Base-by-base conservation (phyloP, 2,329 filamentous ascomycete species). In the Aureobasidium mangrovei region DNA sequence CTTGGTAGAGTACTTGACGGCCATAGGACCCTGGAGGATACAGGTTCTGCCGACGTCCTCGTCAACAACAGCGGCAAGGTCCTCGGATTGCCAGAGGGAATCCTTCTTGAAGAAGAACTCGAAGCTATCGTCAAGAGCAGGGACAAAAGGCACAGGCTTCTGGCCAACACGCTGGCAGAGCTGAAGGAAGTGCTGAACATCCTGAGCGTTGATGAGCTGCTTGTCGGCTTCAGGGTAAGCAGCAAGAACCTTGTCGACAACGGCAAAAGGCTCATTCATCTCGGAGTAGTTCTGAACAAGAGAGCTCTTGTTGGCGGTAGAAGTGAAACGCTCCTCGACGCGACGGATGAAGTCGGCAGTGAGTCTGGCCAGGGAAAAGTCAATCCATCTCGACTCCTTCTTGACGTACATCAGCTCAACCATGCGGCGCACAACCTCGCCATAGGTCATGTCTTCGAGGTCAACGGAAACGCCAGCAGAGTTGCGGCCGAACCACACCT, bases 61-160 rank as follows among this genome's bases (percentile, higher is more conserved):
- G 62, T 80, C 91, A 58, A 96, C 91, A 56, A 98, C 91, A 53
- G 93, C 93, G 65, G 94, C 91, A 8, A 98, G 78, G 65, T 98
- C 93, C 72, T 98, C 93, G 1, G 93, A 97, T 73, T 98, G 93
- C 93, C 93, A 98, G 6, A 98, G 80, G 1, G 93, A 98, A 70
- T 98, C 93, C 77, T 98, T 98, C 83, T 98, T 98, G 85, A 98
- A 98, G 77, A 89, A 98, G 74, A 94, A 95, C 69, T 98, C 93
- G 62, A 98, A 98, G 68, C 91, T 95, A 59, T 95, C 90, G 64
- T 98, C 93, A 26, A 98, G 79, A n/a, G 86, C 79, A 4, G 93
- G 93, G 31, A 98, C 91, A 68, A 98, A 98, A 0, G 91, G 93
- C 29, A 94, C 88, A 2, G 93, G 93, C 79, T 98, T 98, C 77